Conservation (phyloP, 768 basidiomycete genomes). For the Macrolepiota albuminosa region DNA sequence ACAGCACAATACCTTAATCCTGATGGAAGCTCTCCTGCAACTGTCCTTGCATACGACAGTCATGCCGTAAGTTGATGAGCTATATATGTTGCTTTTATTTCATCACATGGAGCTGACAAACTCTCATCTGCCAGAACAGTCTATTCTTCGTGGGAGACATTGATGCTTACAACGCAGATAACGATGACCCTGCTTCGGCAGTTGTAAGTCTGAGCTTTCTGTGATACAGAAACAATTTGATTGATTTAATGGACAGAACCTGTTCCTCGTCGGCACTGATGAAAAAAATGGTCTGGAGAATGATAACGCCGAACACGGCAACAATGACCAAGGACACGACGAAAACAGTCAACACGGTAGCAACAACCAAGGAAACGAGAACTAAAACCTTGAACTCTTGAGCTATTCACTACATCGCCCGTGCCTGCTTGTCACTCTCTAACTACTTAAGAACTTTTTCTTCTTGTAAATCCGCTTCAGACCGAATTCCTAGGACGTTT, state of each 20-base stretch:
- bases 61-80: constrained; percentile 19
- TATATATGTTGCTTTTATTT: neutral
- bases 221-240: neutral
- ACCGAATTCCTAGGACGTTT: neutral
- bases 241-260: constrained; percentile 8
- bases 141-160: constrained; percentile 43
- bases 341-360: neutral
- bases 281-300: neutral
- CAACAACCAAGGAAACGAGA: neutral
- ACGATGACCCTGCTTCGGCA: constrained; percentile 23
- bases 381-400: neutral
- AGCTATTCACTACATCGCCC: neutral
- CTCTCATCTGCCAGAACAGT: constrained; percentile 20
- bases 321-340: neutral
- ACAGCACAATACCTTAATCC: constrained; percentile 44
- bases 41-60: constrained; percentile 35
- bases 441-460: neutral
- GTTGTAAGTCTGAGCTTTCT: constrained; percentile 27
- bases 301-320: neutral
- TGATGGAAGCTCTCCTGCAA: constrained; percentile 33
- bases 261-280: constrained; percentile 12
- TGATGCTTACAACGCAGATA: constrained; percentile 31
- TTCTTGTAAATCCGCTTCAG: neutral
- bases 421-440: neutral
- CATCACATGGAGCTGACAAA: neutral